Conservation (phyloP, 1,284 basidiomycete species). For the Anthracocystis walkeri region DNA sequence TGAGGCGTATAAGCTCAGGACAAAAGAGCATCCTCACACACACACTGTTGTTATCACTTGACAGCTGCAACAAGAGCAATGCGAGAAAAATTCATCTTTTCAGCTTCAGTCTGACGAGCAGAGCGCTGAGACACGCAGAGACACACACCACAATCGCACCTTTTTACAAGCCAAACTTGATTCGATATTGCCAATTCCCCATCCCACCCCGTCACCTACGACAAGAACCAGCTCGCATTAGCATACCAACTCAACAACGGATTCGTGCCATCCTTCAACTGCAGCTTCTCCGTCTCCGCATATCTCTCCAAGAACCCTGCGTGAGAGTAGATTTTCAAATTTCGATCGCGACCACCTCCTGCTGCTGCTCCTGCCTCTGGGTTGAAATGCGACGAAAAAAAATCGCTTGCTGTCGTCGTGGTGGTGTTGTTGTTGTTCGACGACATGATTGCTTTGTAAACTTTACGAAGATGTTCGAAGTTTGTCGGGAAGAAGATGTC, state of each 20-base stretch:
- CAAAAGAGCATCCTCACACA: background rate
- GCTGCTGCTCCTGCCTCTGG: too few relatives aligned
- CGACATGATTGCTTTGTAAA: conserved; percentile 45
- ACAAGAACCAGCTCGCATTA: conserved; percentile 78
- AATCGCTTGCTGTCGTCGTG: background rate
- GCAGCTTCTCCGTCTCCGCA: conserved; percentile 78
- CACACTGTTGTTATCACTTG: background rate
- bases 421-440: background rate
- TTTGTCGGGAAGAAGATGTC: conserved; percentile 99
- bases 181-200: too few relatives aligned
- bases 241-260: conserved; percentile 87
- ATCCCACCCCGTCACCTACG: conserved; percentile 18
- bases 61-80: too few relatives aligned
- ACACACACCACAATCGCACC: too few relatives aligned
- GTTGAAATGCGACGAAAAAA: conserved; percentile 18
- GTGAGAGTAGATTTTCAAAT: conserved; percentile 71
- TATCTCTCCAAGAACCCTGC: conserved; percentile 85
- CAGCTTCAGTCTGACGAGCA: too few relatives aligned
- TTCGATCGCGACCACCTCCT: conserved; percentile 8
- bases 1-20: background rate
- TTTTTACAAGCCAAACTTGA: too few relatives aligned
- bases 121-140: too few relatives aligned
- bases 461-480: conserved; percentile 77
- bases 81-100: too few relatives aligned
- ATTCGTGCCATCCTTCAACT: conserved; percentile 82